Percentiles rank a stretch among this genome's conserved stretches.
Evolutionary conservation across 805 yeast species (phyloP).

Genomic region (Candida tammaniensis): DNA sequence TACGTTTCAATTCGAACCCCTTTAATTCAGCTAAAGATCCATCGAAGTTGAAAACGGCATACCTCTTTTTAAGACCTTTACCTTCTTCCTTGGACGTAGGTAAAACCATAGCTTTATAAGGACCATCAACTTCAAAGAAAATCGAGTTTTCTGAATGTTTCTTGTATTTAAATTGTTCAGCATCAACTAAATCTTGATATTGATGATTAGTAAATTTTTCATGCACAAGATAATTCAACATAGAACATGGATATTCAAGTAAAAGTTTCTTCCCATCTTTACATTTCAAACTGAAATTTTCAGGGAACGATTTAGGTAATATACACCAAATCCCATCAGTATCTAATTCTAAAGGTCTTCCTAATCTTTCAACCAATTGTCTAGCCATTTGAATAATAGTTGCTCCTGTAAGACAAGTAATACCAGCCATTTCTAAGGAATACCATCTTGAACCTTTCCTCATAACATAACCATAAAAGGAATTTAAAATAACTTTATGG

Average conservation of each 20-base stretch:
- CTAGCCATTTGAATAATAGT: conserved; percentile 98
- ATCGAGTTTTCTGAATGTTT: conserved; percentile 88
- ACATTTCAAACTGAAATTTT: conserved; percentile 67
- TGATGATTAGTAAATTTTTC: conserved; percentile 89
- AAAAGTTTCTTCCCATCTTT: conserved; percentile 74
- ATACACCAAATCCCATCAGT: conserved; percentile 99
- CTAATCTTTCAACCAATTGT: conserved; percentile 82
- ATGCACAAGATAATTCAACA: conserved; percentile 92
- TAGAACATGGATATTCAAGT: conserved; percentile 91
- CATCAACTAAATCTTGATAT: conserved; percentile 82
- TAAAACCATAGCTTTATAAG: conserved; percentile 93
- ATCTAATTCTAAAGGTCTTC: conserved; percentile 93
- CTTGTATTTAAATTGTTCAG: conserved; percentile 63
- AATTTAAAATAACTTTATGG: conserved; percentile 92
- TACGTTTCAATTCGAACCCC: conserved; percentile 93
- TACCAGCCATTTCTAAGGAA: conserved; percentile 99
- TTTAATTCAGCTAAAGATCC: conserved; percentile 93
- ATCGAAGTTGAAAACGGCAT: conserved; percentile 95
- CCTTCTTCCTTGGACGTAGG: conserved; percentile 99
- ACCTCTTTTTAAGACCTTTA: conserved; percentile 91
- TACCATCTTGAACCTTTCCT: conserved; percentile 99
- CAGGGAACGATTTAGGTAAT: conserved; percentile 90
- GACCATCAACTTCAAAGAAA: conserved; percentile 98
- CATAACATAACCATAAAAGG: conserved; percentile 98
- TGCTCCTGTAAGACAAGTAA: conserved; percentile 97